Percentiles rank a stretch among this genome's conserved stretches.
These are phyloP conservation scores for Ascochyta fabae DNA, from an alignment of 2,329 filamentous ascomycete species.

Conservation along the genomic window DNA sequence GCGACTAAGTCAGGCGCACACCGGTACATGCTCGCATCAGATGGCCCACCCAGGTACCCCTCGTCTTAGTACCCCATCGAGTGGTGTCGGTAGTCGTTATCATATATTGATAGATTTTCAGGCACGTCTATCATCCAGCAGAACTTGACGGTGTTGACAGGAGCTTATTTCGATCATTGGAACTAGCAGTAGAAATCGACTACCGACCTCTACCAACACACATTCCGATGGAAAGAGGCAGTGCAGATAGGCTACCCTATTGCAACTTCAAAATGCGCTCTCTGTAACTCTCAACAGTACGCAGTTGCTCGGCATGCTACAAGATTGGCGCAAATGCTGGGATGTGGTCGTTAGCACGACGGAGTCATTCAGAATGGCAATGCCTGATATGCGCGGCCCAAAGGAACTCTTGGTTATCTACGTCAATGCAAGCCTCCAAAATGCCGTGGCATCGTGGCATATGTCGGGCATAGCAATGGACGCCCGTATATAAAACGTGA, in stretches of 20 bases:
- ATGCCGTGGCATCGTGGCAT: slow-evolving; percentile 21
- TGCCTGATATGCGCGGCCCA: not conserved
- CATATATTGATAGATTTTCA: not conserved
- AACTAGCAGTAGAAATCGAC: not conserved
- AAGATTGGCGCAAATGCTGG: not conserved
- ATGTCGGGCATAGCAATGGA: slow-evolving; percentile 7
- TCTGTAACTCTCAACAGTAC: not conserved
- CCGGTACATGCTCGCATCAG: not conserved
- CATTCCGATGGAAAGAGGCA: not conserved
- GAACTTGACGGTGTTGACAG: not conserved
- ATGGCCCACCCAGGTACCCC: not conserved
- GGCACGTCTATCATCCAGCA: not conserved
- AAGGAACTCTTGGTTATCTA: slow-evolving; percentile 5
- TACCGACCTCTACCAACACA: not conserved
- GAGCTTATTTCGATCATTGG: not conserved
- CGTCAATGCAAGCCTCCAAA: slow-evolving; percentile 19
- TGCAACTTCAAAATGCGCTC: too few relatives aligned
- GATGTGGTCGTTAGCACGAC: not conserved
- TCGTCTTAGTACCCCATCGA: not conserved
- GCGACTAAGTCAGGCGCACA: not conserved
- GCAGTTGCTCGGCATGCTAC: not conserved
- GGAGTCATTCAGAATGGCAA: not conserved
- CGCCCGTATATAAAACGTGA: slow-evolving; percentile 4
- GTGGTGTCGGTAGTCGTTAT: not conserved
- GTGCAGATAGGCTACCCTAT: not conserved